Percentiles rank a stretch among this genome's conserved stretches.
These are phyloP conservation scores for Sanghuangporus weigelae DNA, from an alignment of 1,284 basidiomycete species.

Conservation along the genomic window DNA sequence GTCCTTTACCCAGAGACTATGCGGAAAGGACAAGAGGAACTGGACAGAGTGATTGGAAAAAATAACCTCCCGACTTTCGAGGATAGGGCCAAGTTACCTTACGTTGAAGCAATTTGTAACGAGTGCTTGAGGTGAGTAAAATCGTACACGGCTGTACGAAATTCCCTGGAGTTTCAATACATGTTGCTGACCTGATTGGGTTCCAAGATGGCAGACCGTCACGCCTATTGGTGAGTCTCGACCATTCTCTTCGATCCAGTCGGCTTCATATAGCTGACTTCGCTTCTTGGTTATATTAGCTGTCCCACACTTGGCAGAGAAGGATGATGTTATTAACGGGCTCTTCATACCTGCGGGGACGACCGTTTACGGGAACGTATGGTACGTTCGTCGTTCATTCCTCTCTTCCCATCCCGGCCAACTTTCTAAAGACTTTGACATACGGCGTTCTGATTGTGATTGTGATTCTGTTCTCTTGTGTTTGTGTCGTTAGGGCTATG, in stretches of 20 bases:
- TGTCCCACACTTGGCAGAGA: slow-evolving; percentile 23
- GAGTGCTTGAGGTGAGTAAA: slow-evolving; percentile 11
- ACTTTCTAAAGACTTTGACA: too few species aligned
- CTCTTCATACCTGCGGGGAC: slow-evolving; percentile 20
- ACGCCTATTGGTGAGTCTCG: slow-evolving; percentile 5
- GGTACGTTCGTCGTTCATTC: not conserved
- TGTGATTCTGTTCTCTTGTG: not conserved
- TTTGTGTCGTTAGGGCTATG: slow-evolving; percentile 32
- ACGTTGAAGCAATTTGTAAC: slow-evolving; percentile 21
- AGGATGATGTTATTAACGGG: slow-evolving; percentile 20
- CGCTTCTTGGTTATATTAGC: not conserved
- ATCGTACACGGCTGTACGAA: not conserved
- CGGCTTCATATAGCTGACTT: not conserved
- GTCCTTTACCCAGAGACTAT: slow-evolving; percentile 20
- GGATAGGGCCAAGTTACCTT: slow-evolving; percentile 23
- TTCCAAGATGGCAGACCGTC: not conserved
- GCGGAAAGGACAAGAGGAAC: slow-evolving; percentile 21
- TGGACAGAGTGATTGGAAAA: slow-evolving; percentile 22
- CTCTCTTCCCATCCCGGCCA: too few species aligned
- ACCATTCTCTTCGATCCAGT: not conserved
- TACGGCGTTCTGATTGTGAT: not conserved
- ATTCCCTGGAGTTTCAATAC: not conserved
- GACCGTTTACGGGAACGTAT: slow-evolving; percentile 17
- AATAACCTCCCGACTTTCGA: slow-evolving; percentile 22
- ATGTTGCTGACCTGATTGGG: not conserved